phyloP scores from a whole-genome alignment of 305 asterid genomes.

The Solanum hybrid region DNA sequence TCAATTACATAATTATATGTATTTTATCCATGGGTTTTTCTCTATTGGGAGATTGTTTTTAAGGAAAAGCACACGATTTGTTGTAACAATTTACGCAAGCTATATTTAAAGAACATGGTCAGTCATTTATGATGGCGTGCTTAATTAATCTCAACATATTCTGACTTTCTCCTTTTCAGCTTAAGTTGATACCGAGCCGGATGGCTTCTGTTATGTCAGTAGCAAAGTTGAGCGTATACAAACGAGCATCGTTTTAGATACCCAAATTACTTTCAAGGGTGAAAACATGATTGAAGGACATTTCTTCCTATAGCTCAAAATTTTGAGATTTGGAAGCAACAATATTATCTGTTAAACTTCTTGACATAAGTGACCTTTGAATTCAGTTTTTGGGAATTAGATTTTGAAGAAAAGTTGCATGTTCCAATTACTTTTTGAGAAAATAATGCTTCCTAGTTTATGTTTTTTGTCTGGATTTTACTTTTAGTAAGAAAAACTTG shows the following conservation, averaged over 20 bases:
- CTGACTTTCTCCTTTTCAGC: not conserved
- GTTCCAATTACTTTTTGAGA: not conserved
- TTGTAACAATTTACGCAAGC: not conserved
- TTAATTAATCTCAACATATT: not conserved
- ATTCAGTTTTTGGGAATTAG: not conserved
- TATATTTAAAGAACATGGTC: not conserved
- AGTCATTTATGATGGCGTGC: not conserved
- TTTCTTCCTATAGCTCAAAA: not conserved
- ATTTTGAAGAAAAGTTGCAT: not conserved
- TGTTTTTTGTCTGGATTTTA: not conserved
- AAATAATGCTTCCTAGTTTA: not conserved
- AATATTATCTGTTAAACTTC: not conserved
- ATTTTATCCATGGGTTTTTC: not conserved
- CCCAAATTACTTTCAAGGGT: not conserved
- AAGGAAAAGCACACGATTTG: not conserved
- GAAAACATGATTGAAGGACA: not conserved
- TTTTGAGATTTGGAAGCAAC: not conserved
- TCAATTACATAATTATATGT: not conserved
- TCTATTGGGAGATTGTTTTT: not conserved
- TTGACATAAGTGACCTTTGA: not conserved
- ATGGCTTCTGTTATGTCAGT: not conserved
- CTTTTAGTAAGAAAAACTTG: not conserved
- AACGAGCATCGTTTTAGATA: not conserved
- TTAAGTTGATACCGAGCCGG: not conserved
- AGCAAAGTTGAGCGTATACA: not conserved